These are phyloP conservation scores for Hypoxylon sp. DNA, from an alignment of 2,329 filamentous ascomycete genomes.

Conservation along the genomic window DNA sequence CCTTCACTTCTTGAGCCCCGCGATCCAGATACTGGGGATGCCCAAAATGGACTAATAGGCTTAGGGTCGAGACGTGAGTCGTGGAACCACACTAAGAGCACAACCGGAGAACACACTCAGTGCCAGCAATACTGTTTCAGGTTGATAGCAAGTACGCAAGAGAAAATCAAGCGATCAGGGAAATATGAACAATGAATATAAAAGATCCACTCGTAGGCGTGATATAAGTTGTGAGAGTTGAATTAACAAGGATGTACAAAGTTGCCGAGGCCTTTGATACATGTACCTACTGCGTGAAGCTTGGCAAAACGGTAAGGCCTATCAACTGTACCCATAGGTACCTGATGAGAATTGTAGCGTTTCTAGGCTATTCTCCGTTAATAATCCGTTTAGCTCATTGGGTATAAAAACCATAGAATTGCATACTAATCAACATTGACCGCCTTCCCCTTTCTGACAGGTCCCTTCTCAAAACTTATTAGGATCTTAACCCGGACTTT, in stretches of 20 bases:
- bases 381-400: no score
- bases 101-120: no score
- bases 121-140: no score
- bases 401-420: no score
- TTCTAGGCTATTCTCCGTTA: neutral
- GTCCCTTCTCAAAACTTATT: no score
- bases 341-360: neutral
- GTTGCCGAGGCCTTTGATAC: slow-evolving; percentile 33
- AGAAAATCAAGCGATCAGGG: neutral
- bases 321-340: no score
- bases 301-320: slow-evolving; percentile 20
- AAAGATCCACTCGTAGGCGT: neutral
- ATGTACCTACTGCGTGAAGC: slow-evolving; percentile 17
- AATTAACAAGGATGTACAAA: slow-evolving; percentile 19
- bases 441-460: slow-evolving; percentile 12
- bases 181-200: slow-evolving; percentile 1
- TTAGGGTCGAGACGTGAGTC: no score
- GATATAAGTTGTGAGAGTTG: slow-evolving; percentile 20
- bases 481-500: no score
- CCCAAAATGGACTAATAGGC: slow-evolving; percentile 6
- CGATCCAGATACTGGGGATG: slow-evolving; percentile 4
- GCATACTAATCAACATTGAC: no score
- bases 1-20: slow-evolving; percentile 1
- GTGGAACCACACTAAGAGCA: no score
- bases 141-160: neutral